Percentiles rank a stretch among this genome's conserved stretches.
Conservation (phyloP, 305 asterid species). For the Rubia peregrina region DNA sequence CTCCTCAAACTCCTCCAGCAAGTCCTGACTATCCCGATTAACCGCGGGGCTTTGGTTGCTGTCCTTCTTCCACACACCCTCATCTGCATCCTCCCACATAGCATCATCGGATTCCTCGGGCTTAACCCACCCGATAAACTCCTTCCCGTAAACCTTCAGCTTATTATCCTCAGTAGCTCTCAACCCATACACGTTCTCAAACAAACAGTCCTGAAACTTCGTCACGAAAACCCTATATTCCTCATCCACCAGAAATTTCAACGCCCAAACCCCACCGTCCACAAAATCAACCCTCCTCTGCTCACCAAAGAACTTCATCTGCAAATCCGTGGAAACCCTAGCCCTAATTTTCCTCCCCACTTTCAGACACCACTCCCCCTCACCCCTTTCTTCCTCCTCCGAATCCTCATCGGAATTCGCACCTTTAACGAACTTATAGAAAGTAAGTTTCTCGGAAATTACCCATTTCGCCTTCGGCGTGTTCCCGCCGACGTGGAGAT, state of each 20-base stretch:
- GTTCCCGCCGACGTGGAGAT: slow-evolving; percentile 81
- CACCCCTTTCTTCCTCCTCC: slow-evolving; percentile 19
- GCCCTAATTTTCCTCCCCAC: slow-evolving; percentile 59
- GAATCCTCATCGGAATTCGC: slow-evolving; percentile 28
- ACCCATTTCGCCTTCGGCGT: slow-evolving; percentile 93
- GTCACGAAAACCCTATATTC: slow-evolving; percentile 70
- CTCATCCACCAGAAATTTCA: slow-evolving; percentile 58
- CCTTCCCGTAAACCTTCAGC: slow-evolving; percentile 76
- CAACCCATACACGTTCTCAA: slow-evolving; percentile 83
- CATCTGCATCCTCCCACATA: slow-evolving; percentile 91
- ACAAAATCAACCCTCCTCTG: slow-evolving; percentile 96
- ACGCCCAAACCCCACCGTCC: slow-evolving; percentile 84
- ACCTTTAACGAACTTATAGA: slow-evolving; percentile 51
- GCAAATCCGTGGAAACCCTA: slow-evolving; percentile 76
- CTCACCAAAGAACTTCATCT: slow-evolving; percentile 82
- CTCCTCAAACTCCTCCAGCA: slow-evolving; percentile 87
- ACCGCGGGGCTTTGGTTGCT: slow-evolving; percentile 35
- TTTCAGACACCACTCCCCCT: slow-evolving; percentile 74
- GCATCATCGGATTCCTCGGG: slow-evolving; percentile 86
- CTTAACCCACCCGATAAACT: slow-evolving; percentile 76
- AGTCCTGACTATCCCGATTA: slow-evolving; percentile 61
- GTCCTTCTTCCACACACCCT: slow-evolving; percentile 63
- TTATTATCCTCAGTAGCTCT: slow-evolving; percentile 69
- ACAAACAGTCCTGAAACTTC: slow-evolving; percentile 65
- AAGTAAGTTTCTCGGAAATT: slow-evolving; percentile 51